Evolutionary conservation across 2,329 filamentous ascomycete species (phyloP), one percentile per base, ranked within the genome.

Genomic region (Cryoendolithus antarcticus): DNA sequence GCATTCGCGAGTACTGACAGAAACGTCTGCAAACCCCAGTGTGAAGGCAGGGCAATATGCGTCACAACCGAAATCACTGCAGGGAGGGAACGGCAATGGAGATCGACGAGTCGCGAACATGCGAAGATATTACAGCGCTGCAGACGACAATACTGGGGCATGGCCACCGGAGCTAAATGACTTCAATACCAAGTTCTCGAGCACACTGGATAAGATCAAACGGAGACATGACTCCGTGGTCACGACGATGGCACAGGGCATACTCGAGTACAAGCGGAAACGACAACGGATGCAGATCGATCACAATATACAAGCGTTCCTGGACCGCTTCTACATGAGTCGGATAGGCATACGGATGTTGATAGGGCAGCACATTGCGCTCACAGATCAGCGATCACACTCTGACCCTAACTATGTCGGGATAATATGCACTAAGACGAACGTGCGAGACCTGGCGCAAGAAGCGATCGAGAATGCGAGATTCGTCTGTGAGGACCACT

Each of bases 291-390:
- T 96, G 81, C 91, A 96, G 59, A 98, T 98, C 56, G 91, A 96
- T 64, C 81, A 88, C 60, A 93, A 88, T 52, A 95, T 98, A 43
- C 91, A 98, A 62, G 81, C 86, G 39, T 98, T 98, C 69, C 77
- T 98, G 49, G 91, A 98, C 65, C 85, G 91, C 43, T 98, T 98
- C 65, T 98, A 98, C 71, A 98, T 98, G 91, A 95, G 88, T 33
- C 85, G 91, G 46, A 98, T 98, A 56, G 91, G 91, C 49, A 98
- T 98, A 52, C 84, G 91, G 53, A 98, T 98, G 91, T 78, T 98
- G 37, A 95, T 98, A 54, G 91, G 91, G 38, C 91, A 98, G 62
- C 91, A 98, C 68, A 94, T 98, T 55, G 91, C 91, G 43, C 71
- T 98, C 43, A 94, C 88, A 4, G 89, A 96, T 61, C 88, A 96